A percentile compares a stretch with the other conserved stretches of the same genome.
phyloP scores from a whole-genome alignment of 805 yeast genomes.

The Hanseniaspora clermontiae region DNA sequence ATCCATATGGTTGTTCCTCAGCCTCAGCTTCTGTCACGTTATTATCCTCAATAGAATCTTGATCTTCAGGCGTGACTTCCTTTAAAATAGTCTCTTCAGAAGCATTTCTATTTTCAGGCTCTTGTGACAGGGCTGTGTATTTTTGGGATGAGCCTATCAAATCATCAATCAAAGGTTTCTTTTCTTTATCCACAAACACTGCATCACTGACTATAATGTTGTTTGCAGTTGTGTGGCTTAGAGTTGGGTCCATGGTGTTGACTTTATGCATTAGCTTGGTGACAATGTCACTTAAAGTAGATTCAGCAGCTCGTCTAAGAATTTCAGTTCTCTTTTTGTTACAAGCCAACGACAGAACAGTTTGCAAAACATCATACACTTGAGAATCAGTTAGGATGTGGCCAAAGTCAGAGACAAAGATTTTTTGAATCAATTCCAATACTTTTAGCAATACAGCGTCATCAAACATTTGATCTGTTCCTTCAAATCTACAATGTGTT shows the following conservation, averaged over 20 bases:
- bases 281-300: constrained; percentile 60
- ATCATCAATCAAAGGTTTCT: constrained; percentile 13
- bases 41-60: constrained; percentile 1
- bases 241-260: constrained; percentile 35
- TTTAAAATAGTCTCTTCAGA: neutral
- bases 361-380: constrained; percentile 77
- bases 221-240: constrained; percentile 31
- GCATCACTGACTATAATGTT: constrained; percentile 26
- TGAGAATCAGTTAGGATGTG: constrained; percentile 73
- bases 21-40: constrained; percentile 8
- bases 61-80: neutral
- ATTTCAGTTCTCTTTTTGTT: constrained; percentile 86
- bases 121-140: constrained; percentile 1
- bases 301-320: constrained; percentile 76
- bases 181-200: constrained; percentile 8
- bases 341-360: constrained; percentile 82
- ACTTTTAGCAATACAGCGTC: constrained; percentile 83
- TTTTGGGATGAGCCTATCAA: constrained; percentile 14
- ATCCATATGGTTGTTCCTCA: constrained; percentile 36
- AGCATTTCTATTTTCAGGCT: constrained; percentile 14
- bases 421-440: constrained; percentile 41
- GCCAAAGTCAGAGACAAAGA: constrained; percentile 12
- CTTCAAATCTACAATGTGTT: constrained; percentile 91
- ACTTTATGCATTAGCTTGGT: constrained; percentile 53
- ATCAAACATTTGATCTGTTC: constrained; percentile 82